Conservation (phyloP, 2,329 filamentous ascomycete genomes). For the Thermothelomyces thermophilus region DNA sequence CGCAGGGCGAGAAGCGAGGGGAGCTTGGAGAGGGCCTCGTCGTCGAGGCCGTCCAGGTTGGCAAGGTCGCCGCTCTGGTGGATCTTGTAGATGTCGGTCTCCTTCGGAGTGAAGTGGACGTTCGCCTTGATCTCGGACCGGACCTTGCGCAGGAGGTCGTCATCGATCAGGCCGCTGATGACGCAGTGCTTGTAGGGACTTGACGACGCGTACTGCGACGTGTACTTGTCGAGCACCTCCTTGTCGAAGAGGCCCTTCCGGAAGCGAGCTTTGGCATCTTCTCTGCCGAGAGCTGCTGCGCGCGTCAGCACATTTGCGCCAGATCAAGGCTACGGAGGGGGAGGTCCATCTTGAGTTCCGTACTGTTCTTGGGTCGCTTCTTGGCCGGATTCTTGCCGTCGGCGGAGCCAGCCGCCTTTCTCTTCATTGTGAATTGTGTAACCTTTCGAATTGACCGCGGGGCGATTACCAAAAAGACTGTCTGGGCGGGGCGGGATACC, state of each 20-base stretch:
- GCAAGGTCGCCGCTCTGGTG: conserved; percentile 97
- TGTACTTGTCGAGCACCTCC: conserved; percentile 52
- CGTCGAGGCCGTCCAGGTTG: conserved; percentile 89
- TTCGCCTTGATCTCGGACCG: conserved; percentile 84
- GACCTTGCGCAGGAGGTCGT: conserved; percentile 74
- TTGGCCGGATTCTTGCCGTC: conserved; percentile 39
- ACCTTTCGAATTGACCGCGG: conserved; percentile 21
- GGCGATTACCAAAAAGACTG: background rate
- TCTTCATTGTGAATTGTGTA: conserved; percentile 45
- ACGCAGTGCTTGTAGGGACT: conserved; percentile 86
- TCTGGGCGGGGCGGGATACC: conserved; percentile 1
- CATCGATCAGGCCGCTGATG: conserved; percentile 73
- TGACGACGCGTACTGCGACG: conserved; percentile 55
- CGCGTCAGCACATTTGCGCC: conserved; percentile 11
- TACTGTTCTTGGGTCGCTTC: conserved; percentile 49
- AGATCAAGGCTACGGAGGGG: background rate
- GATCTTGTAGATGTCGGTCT: conserved; percentile 99
- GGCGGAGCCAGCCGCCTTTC: conserved; percentile 48
- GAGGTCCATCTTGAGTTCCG: too few species aligned
- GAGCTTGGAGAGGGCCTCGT: conserved; percentile 75
- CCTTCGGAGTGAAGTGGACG: conserved; percentile 93
- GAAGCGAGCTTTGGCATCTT: conserved; percentile 54
- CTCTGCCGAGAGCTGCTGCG: conserved; percentile 38
- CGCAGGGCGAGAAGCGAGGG: conserved; percentile 88
- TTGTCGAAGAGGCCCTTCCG: conserved; percentile 59